Base-by-base conservation (phyloP, 1,284 basidiomycete genomes). In the Boletus albobrunnescens region DNA sequence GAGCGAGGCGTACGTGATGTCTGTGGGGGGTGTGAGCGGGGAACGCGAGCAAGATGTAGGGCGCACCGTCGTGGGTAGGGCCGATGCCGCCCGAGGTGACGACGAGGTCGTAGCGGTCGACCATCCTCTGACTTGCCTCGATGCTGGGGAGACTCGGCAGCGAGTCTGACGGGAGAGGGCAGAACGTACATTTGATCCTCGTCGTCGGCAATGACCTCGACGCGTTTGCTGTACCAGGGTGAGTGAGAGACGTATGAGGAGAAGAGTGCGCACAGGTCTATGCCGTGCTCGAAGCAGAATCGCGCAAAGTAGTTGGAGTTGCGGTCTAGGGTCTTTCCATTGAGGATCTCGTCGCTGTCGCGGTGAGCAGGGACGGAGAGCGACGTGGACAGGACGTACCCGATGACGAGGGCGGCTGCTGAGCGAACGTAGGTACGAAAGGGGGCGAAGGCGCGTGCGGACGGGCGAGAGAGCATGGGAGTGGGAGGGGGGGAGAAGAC, bases 181-280 rank as follows among this genome's bases (percentile, higher is more conserved):
- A 1, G 37, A 36, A 68, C 84, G 55, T 60, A 91, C 89, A 96
- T 97, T 63, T 93, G 87, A 10, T 82, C 81, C 61, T 93, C 87
- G 45, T 93, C 85, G 61, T 97, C 94, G 1, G 94, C 75, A 43
- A 98, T 87, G 42, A 97, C 92, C 60, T 97, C 92, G 60, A 96
- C 83, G 31, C 87, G 80, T 67, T 91, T 91, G 51, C 88, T 91
- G 59, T 6, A 26, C 4, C 7, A 13, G 26, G 20, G 33, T 28
- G 20, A 46, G 41, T 23, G 44, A 23, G 20, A 10, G 6, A 3
- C 30, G 19, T 43, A 12, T 1, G 31, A 1, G 30, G 6, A 1
- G 7, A 9, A 2, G 30, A 8, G 30, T n/a, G 69, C 85, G 67
- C 71, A 91, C 87, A 94, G 69, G 50, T 92, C 82, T 41, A 94